phyloP scores from a whole-genome alignment of 2,329 filamentous ascomycete species.

The Penicillium sp. region DNA sequence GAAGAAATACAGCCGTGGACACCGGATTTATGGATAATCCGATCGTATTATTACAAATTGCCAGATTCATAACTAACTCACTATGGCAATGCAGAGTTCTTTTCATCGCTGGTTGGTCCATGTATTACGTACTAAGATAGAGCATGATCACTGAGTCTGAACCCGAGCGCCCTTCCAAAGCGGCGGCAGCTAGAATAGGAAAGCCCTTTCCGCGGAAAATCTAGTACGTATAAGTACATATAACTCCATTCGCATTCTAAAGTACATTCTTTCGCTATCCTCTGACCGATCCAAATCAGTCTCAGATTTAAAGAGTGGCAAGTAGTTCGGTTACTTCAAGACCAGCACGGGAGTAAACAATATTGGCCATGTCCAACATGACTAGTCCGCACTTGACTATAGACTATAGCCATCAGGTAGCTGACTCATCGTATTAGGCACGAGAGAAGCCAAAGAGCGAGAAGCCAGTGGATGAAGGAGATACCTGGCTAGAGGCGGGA shows the following conservation, averaged over 20 bases:
- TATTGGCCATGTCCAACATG: background rate
- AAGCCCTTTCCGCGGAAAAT: too few species aligned
- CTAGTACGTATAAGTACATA: background rate
- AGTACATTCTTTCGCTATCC: background rate
- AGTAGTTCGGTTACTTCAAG: background rate
- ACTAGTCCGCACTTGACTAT: background rate
- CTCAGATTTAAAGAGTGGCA: background rate
- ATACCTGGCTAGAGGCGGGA: background rate
- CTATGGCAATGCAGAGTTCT: too few species aligned
- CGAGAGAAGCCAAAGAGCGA: slow-evolving; percentile 9
- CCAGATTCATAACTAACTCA: too few species aligned
- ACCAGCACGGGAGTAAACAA: background rate
- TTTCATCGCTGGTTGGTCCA: too few species aligned
- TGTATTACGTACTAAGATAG: too few species aligned
- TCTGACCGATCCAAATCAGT: background rate
- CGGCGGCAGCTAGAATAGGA: too few species aligned
- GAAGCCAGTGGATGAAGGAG: slow-evolving; percentile 3
- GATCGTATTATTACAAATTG: too few species aligned
- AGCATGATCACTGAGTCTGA: too few species aligned
- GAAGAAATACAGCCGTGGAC: too few species aligned
- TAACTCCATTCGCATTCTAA: background rate
- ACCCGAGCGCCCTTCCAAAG: too few species aligned
- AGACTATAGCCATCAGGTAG: background rate
- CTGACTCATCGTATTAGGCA: background rate
- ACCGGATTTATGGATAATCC: too few species aligned